Evolutionary conservation across 768 basidiomycete species (phyloP), one percentile per base, ranked within the genome.

Genomic region (Arthromyces matolae): DNA sequence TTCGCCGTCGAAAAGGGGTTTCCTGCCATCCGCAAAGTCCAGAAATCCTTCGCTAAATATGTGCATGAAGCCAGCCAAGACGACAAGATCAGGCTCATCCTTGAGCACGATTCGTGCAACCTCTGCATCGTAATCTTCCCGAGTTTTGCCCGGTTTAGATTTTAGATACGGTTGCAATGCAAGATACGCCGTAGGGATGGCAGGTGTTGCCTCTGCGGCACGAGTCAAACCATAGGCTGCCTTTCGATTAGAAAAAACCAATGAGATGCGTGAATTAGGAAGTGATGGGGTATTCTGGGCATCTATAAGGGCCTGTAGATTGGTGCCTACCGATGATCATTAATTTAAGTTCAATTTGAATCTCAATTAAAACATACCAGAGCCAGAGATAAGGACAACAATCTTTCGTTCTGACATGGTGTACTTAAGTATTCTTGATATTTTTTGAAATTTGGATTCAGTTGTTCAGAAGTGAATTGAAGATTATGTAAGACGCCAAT

Each of bases 41-140:
- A 98, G 66, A 65, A 97, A 97, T 0, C 70, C 71, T 43, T 89
- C 84, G 48, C 85, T 83, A 49, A 97, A 76, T 58, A 98, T 90
- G 60, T 98, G 94, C 95, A 99, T 97, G 91, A 93, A 99, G 0
- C 96, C 96, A 0, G 95, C 96, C n/a, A 98, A 76, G 6, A 98
- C 89, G 39, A 98, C 79, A 20, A 95, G 64, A 65, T 97, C 90
- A 0, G 95, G 95, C 25, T 70, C 67, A 16, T 72, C 78, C 20
- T 67, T 61, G 5, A 87, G 59, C 3, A 92, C 81, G 43, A 81
- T 75, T 25, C 77, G 68, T 7, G 90, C 91, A 1, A 94, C 77
- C 60, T 90, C 88, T 2, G 71, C 68, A 60, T 95, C 95, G 67
- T 96, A 97, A 61, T 95, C 89, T 37, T 78, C 71, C 16, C 95